phyloP scores from a whole-genome alignment of 2,329 filamentous ascomycete species.

The Ophiocordyceps unilateralis region DNA sequence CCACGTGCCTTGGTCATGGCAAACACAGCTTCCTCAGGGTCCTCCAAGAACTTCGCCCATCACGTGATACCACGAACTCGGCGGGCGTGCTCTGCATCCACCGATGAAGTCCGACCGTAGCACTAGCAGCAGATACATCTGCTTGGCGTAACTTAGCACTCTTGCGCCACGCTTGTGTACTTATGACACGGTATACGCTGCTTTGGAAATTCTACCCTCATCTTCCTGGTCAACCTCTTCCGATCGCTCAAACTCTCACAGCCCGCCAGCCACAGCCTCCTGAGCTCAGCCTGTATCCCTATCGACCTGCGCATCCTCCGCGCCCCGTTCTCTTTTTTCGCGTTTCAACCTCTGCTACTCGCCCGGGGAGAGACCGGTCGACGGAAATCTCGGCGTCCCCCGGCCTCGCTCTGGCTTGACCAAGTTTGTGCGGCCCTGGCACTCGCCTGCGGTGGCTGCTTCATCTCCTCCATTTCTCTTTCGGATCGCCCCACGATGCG shows the following conservation, averaged over 20 bases:
- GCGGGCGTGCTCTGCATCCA: no score
- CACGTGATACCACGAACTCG: background rate
- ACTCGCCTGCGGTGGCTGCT: background rate
- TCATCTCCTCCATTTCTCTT: background rate
- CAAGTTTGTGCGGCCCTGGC: background rate
- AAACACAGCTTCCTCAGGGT: background rate
- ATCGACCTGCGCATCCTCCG: no score
- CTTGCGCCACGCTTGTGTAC: background rate
- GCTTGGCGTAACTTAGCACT: background rate
- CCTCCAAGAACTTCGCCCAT: background rate
- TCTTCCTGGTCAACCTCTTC: background rate
- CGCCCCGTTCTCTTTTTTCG: background rate
- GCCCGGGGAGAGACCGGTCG: background rate
- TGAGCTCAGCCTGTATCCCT: background rate
- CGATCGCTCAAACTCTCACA: background rate
- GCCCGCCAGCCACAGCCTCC: background rate
- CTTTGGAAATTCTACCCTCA: background rate
- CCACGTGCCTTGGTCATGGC: background rate
- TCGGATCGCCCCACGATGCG: conserved; percentile 41
- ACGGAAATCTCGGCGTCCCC: background rate
- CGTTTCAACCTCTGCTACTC: background rate
- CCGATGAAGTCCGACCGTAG: background rate
- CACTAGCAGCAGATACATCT: background rate
- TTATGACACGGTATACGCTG: background rate
- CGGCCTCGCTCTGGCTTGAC: background rate